These are phyloP conservation scores for Erodium maritimum DNA, from an alignment of 345 rosid species.

Conservation along the genomic window DNA sequence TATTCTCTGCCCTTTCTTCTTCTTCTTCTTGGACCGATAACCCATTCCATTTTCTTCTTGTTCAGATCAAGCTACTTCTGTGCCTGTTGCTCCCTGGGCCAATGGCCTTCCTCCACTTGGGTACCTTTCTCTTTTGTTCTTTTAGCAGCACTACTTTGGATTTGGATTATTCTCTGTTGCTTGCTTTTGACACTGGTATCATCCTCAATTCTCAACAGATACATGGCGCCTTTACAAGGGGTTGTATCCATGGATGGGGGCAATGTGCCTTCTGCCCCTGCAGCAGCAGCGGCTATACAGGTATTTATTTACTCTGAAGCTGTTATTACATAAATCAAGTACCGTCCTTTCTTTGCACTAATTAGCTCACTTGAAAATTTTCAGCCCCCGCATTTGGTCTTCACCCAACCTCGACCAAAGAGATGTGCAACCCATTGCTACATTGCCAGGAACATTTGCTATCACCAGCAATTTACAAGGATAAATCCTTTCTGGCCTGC, in stretches of 20 bases:
- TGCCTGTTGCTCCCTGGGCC: slow-evolving; percentile 78
- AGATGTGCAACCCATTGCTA: slow-evolving; percentile 94
- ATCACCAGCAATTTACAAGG: slow-evolving; percentile 64
- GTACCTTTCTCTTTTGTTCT: slow-evolving; percentile 23
- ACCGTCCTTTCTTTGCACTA: no score
- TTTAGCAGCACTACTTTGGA: slow-evolving; percentile 1
- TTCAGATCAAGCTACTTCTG: slow-evolving; percentile 56
- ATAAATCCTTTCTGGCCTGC: slow-evolving; percentile 93
- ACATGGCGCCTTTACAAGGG: slow-evolving; percentile 83
- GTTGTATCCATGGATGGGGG: slow-evolving; percentile 77
- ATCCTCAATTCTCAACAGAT: slow-evolving; percentile 33
- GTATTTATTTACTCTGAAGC: no score
- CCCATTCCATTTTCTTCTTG: slow-evolving; percentile 1
- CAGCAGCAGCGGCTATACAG: slow-evolving; percentile 37
- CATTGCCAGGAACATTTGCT: slow-evolving; percentile 66
- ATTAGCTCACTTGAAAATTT: not conserved
- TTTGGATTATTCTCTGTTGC: not conserved
- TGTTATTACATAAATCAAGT: not conserved
- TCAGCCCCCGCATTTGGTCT: slow-evolving; percentile 71
- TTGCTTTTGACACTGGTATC: slow-evolving; percentile 17
- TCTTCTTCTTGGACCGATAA: not conserved
- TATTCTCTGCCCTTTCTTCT: not conserved
- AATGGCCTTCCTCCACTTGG: slow-evolving; percentile 96
- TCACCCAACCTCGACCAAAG: slow-evolving; percentile 70
- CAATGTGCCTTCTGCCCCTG: slow-evolving; percentile 37